Evolutionary conservation across 1,284 basidiomycete species (phyloP).

Genomic region (Ceratobasidium sp.): DNA sequence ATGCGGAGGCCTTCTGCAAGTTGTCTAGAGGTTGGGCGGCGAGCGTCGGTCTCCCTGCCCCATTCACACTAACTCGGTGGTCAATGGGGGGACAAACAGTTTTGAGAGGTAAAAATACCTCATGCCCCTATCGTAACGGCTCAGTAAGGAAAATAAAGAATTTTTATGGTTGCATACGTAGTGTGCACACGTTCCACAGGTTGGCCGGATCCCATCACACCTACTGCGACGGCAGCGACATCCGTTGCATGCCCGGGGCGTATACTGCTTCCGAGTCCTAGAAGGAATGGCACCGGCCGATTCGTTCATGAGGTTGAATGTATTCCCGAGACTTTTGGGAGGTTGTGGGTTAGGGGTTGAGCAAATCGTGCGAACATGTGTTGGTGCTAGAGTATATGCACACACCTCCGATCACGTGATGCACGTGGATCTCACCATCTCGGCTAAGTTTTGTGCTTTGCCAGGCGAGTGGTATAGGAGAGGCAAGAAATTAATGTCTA

Average conservation of each 20-base stretch:
- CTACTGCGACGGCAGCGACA: slow-evolving; percentile 42
- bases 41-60: slow-evolving; percentile 4
- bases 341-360: no score
- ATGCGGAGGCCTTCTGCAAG: slow-evolving; percentile 24
- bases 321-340: no score
- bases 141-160: no score
- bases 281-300: slow-evolving; percentile 1
- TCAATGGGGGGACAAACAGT: background rate
- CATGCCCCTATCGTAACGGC: slow-evolving; percentile 5
- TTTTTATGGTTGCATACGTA: background rate
- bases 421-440: no score
- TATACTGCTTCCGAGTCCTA: slow-evolving; percentile 18
- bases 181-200: slow-evolving; percentile 22
- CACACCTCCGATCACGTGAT: no score
- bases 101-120: slow-evolving; percentile 11
- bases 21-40: slow-evolving; percentile 17
- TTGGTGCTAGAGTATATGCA: no score
- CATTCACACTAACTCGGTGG: background rate
- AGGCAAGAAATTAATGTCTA: no score
- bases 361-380: no score
- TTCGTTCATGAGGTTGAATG: no score
- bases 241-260: slow-evolving; percentile 24
- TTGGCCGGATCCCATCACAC: slow-evolving; percentile 31
- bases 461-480: no score
- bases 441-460: no score